phyloP scores from a whole-genome alignment of 2,329 filamentous ascomycete genomes.

The Ramularia endophylla region DNA sequence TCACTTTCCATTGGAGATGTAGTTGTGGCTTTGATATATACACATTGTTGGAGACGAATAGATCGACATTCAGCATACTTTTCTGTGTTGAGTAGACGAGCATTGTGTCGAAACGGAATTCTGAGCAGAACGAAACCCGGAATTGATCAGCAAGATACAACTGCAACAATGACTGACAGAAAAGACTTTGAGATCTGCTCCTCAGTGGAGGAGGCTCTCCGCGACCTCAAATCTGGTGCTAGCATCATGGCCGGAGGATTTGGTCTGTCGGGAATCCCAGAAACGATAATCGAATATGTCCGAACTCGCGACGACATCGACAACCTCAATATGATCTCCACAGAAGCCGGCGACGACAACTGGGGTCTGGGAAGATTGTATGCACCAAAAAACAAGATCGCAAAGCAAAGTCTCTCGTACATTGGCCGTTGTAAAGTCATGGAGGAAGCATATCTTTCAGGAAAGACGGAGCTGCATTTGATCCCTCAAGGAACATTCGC shows the following conservation, averaged over 20 bases:
- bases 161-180: conserved; percentile 5
- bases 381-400: conserved; percentile 61
- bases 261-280: conserved; percentile 67
- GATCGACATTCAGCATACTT: no score
- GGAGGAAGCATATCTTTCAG: conserved; percentile 69
- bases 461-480: no score
- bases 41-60: neutral
- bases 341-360: conserved; percentile 67
- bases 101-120: no score
- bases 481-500: no score
- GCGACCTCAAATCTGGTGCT: conserved; percentile 63
- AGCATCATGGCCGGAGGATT: conserved; percentile 71
- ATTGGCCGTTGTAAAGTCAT: conserved; percentile 70
- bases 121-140: no score
- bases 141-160: no score
- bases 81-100: no score
- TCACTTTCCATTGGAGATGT: no score
- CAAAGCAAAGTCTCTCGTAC: conserved; percentile 66
- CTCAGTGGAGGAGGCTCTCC: conserved; percentile 61
- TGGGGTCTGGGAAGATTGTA: conserved; percentile 64
- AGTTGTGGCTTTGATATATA: no score
- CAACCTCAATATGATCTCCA: conserved; percentile 67
- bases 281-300: conserved; percentile 66
- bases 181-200: conserved; percentile 11
- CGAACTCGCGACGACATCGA: conserved; percentile 50